Evolutionary conservation across 2,329 filamentous ascomycete genomes (phyloP).

Genomic region (Hypoxylon sp.): DNA sequence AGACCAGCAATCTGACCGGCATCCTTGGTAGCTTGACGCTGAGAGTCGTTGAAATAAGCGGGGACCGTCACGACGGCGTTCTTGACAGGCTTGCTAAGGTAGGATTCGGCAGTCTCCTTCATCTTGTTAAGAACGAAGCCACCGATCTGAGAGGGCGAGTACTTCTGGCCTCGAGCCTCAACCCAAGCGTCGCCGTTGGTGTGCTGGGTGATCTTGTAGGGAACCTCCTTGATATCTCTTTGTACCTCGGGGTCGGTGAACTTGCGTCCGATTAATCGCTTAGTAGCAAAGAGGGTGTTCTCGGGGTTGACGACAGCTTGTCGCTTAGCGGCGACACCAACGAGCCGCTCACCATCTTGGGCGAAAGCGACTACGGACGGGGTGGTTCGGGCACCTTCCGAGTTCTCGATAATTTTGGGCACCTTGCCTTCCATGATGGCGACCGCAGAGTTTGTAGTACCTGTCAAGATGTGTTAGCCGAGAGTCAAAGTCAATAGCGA

Average conservation of each 20-base stretch:
- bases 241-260: constrained; percentile 94
- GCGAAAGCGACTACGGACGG: constrained; percentile 96
- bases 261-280: constrained; percentile 98
- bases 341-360: constrained; percentile 92
- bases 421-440: constrained; percentile 97
- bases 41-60: constrained; percentile 98
- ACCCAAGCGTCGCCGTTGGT: constrained; percentile 97
- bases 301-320: constrained; percentile 98
- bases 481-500: not conserved
- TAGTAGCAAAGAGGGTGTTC: constrained; percentile 97
- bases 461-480: constrained; percentile 48
- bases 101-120: constrained; percentile 97
- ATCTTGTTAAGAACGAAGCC: constrained; percentile 97
- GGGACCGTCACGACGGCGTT: constrained; percentile 97
- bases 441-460: constrained; percentile 96
- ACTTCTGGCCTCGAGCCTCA: constrained; percentile 89
- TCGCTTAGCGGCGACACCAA: constrained; percentile 97
- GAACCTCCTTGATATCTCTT: constrained; percentile 95
- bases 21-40: constrained; percentile 98
- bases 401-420: constrained; percentile 96
- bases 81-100: constrained; percentile 88
- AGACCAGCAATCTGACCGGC: constrained; percentile 95
- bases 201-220: constrained; percentile 98
- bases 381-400: constrained; percentile 91
- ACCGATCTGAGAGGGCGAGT: constrained; percentile 98